Evolutionary conservation across 1,284 basidiomycete genomes (phyloP), one percentile per base, ranked within the genome.

Genomic region (Pterula multifida): DNA sequence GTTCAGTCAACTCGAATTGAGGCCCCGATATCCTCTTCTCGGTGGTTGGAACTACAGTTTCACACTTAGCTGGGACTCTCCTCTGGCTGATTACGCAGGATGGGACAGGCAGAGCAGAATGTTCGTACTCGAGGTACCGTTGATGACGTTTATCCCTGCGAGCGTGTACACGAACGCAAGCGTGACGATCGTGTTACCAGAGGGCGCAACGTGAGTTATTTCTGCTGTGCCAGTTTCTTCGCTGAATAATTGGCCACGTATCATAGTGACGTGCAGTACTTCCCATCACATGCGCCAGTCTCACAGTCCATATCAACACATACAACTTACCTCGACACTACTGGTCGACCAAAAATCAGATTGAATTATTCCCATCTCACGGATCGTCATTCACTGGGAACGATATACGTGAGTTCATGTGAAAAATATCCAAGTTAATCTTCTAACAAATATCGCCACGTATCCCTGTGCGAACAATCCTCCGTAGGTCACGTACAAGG

Each of bases 31-130:
- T 65, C 96, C 96, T 4, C 61, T 99, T 23, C 67, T 98, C 54
- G 96, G 96, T 25, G 93, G 95, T 17, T 99, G 96, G 96, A 98
- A 97, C 64, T 98, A 96, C 67, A 81, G 75, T 39, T 98, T 95
- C 68, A 91, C 87, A 3, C 73, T 98, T 11, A 96, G 96, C 2
- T 99, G 87, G 76, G 92, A 98, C 60, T 74, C 85, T 6, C 85
- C 90, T 19, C 71, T 96, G 45, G 71, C 65, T n/a, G 85, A 92
- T 59, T 84, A 79, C 45, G 78, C 75, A 32, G 76, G 73, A 54
- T 84, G 76, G 61, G 76, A 85, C 57, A 68, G 65, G 57, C 68
- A 65, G 53, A 73, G 68, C 1, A 78, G 78, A 36, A 77, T 73
- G 58, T 85, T 88, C 60, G 71, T 88, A 15, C 75, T 93, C 22